Evolutionary conservation across 1,284 basidiomycete species (phyloP).

Genomic region (Malassezia pachydermatis): DNA sequence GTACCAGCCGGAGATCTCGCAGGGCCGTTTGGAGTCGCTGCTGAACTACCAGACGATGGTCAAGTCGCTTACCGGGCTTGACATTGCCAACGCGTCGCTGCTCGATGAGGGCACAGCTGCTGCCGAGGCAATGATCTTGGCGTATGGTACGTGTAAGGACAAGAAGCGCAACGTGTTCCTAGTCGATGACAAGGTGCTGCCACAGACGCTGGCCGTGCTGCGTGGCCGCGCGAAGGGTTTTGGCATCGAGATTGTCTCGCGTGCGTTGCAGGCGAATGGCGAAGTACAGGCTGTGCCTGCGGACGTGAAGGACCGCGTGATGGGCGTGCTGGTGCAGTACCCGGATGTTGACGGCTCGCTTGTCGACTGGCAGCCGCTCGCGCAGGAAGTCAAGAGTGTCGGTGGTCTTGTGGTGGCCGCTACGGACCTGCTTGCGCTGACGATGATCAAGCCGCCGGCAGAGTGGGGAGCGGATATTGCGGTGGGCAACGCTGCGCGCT

Average conservation of each 20-base stretch:
- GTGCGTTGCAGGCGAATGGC: constrained; percentile 31
- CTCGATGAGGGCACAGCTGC: constrained; percentile 46
- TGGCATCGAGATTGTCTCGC: constrained; percentile 37
- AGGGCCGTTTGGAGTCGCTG: constrained; percentile 84
- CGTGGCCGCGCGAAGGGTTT: constrained; percentile 45
- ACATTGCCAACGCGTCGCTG: constrained; percentile 55
- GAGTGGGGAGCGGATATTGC: constrained; percentile 98
- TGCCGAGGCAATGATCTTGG: constrained; percentile 46
- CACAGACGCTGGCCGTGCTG: constrained; percentile 45
- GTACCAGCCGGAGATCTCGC: constrained; percentile 76
- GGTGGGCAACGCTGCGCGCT: constrained; percentile 84
- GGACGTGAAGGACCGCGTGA: constrained; percentile 58
- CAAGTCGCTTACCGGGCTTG: constrained; percentile 83
- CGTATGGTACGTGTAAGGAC: constrained; percentile 29
- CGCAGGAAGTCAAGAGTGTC: constrained; percentile 62
- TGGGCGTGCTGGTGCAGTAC: constrained; percentile 66
- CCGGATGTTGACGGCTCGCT: constrained; percentile 82
- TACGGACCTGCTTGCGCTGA: constrained; percentile 83
- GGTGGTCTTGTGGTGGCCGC: constrained; percentile 75
- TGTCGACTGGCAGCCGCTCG: constrained; percentile 63
- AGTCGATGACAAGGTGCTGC: constrained; percentile 40
- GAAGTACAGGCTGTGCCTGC: constrained; percentile 28
- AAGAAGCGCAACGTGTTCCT: constrained; percentile 42
- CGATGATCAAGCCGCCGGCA: constrained; percentile 85
- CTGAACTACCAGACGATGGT: constrained; percentile 97